These are phyloP conservation scores for Heliamphora pulchella DNA, from an alignment of 179 eudicot genomes.

Conservation along the genomic window DNA sequence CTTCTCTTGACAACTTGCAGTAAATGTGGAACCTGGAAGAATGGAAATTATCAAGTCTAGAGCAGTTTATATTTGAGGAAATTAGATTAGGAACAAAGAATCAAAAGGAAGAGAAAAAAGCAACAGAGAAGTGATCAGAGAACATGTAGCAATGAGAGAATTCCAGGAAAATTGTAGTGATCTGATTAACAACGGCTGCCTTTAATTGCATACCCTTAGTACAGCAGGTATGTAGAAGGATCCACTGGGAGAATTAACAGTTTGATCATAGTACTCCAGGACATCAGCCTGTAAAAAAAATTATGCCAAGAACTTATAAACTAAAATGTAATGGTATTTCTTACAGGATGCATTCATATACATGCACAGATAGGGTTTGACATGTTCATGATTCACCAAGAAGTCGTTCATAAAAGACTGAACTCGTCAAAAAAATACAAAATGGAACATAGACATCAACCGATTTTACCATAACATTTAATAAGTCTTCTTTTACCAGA, in stretches of 20 bases:
- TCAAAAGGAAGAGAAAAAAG: not conserved
- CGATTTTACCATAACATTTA: not conserved
- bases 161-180: not conserved
- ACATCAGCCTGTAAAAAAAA: conserved; percentile 75
- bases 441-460: not conserved
- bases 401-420: not conserved
- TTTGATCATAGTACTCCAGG: conserved; percentile 86
- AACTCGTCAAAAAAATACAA: not conserved
- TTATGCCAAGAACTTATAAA: conserved; percentile 10
- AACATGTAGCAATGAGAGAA: not conserved
- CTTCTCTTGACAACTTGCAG: conserved; percentile 87
- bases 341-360: not conserved
- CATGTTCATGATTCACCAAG: not conserved
- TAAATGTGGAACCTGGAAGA: conserved; percentile 77
- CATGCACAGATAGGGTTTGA: not conserved
- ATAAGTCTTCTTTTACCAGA: not conserved
- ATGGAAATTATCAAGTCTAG: conserved; percentile 8
- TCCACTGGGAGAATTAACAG: conserved; percentile 80
- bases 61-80: conserved; percentile 11
- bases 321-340: not conserved
- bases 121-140: not conserved
- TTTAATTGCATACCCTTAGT: conserved; percentile 54
- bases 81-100: conserved; percentile 7
- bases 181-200: not conserved
- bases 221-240: conserved; percentile 96